Evolutionary conservation across 169 alveolate species (phyloP), one percentile per base, ranked within the genome.

Genomic region (Plasmodium yoelii): DNA sequence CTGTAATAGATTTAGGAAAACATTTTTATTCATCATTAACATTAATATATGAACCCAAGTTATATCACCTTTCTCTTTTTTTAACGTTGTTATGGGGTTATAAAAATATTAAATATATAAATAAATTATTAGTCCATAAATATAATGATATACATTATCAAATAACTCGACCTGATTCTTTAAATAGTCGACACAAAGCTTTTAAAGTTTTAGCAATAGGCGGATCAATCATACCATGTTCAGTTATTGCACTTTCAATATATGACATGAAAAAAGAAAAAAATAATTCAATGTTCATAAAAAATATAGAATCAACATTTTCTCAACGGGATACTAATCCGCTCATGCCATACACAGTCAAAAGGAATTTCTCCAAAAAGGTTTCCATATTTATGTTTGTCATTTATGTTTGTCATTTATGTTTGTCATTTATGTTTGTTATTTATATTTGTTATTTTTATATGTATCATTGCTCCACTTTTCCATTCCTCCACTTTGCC

Each of bases 141-240:
- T 77, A 77, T 51, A 68, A 53, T n/a, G 88, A 77, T 44, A 42
- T 77, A 9, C 75, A 77, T 28, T 77, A 77, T 64, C 88, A 77
- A 51, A 53, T 77, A 1, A 64, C 77, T n/a, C 55, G 88, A 19
- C 88, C 88, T 0, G 88, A 77, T 18, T 77, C 88, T 22, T 44
- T 77, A 46, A 77, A 68, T 24, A 53, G 88, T 57, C 26, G 88
- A 24, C 22, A 39, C 5, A 77, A 22, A 53, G 88, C 88, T 13
- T 77, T 77, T 46, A 77, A 64, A 18, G 47, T 64, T 13, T 77
- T 77, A 64, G 88, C 57, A 7, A 39, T 77, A 10, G 88, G 88
- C 6, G 88, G 88, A 13, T 77, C 67, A 4, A 56, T 77, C 12
- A 15, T 77, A 13, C 88, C 88, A 7, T 65, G 71, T 18, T 63